Base-by-base conservation (phyloP, 164 flowering plant species). In the Litsea cubeba region DNA sequence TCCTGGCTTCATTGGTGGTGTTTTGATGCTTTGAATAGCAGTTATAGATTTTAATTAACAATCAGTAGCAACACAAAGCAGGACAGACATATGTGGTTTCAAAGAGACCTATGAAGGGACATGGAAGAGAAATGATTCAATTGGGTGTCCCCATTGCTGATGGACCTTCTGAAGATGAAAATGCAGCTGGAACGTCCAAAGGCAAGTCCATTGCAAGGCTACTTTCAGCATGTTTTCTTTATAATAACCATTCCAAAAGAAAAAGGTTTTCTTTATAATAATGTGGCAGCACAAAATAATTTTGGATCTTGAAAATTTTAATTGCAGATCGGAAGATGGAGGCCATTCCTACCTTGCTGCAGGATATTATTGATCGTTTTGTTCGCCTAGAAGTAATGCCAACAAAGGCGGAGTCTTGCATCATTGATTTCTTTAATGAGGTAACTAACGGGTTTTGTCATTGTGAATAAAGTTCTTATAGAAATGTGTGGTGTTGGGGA, bases 101-200 rank as follows among this genome's bases (percentile, higher is more conserved):
- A 69, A 90, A 87, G 84, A 87, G 93, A 80, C 98, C 97, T 69
- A 85, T 81, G 80, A 89, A 81, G 77, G 98, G 98, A 66, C 94
- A 83, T 82, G 98, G 97, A 65, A 85, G 98, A 83, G 97, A 94
- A 82, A 86, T 87, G 83, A 87, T 94, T 79, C 98, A 94, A 77
- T 74, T 94, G 64, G 97, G 98, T 24, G 35, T 83, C 65, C 89
- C 97, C 2, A 77, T 88, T 76, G 85, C 79, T 18, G 97, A 92
- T 80, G 81, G 85, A 62, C 93, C 90, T 77, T 70, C 77, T 32
- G 94, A 89, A 69, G 97, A 88, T 80, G 95, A 89, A 68, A 82
- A 25, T 76, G 62, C 76, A 2, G 24, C 77, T 51, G 91, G 86
- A 40, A 74, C 80, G n/a, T 83, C 83, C 26, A 89, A 83, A 88